Base-by-base conservation (phyloP, 2,329 filamentous ascomycete genomes). In the Trichoderma sp. region DNA sequence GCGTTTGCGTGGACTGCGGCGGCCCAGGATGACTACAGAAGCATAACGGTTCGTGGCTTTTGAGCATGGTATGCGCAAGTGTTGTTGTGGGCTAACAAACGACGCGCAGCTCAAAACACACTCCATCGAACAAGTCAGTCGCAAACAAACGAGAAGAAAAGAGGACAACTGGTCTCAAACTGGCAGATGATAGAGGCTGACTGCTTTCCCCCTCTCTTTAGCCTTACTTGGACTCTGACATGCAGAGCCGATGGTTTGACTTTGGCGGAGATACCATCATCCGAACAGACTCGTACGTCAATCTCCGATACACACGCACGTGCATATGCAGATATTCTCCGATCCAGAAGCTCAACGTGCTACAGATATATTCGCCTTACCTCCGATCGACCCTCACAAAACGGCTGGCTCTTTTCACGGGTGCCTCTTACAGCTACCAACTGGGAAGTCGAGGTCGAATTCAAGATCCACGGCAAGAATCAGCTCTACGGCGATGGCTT, bases 231-330 rank as follows among this genome's bases (percentile, higher is more conserved):
- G 96, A 99, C 83, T 96, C 94, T 70, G 96, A 98, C 81, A 94
- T 98, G 90, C 92, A 96, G 83, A 97, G 93, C 83, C 91, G 96
- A 79, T 99, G 96, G 95, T 99, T 95, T 82, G 96, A 99, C 83
- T 99, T 96, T 87, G 96, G 96, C 78, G 96, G 95, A 78, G 94
- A 97, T 83, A 93, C 95, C 51, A 90, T 99, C 75, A 87, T 97
- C 76, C 84, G 88, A 75, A 89, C 88, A 72, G 88, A 90, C 78
- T 86, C 86, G 88, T 90, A 88, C 72, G 86, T 81, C 71, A 13
- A 54, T 52, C 34, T 26, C 46, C 34, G 13, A 56, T 43, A 26
- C 5, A 24, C 26, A 30, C 18, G 24, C 18, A 5, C 28, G 13
- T 32, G 30, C 30, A 18, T 8, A 21, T n/a, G 30, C 30, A 18